Conservation (phyloP, 1,284 basidiomycete genomes). For the Thelephora terrestris region DNA sequence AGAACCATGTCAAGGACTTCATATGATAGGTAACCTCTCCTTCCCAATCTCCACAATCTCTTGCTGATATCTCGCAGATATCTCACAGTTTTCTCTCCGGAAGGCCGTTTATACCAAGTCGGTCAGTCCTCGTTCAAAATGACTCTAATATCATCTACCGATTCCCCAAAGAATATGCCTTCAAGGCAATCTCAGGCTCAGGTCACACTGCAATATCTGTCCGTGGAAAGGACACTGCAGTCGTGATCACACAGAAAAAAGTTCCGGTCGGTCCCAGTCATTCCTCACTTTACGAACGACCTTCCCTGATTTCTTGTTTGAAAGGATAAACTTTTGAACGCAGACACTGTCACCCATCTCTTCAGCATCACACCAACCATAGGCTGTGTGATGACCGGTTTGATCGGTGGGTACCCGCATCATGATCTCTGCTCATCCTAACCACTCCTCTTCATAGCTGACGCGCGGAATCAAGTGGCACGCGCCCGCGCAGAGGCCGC, state of each 20-base stretch:
- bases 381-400: slow-evolving; percentile 95
- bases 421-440: neutral
- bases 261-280: slow-evolving; percentile 65
- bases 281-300: neutral
- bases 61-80: slow-evolving; percentile 37
- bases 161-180: slow-evolving; percentile 78
- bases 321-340: slow-evolving; percentile 96
- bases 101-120: slow-evolving; percentile 94
- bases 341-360: slow-evolving; percentile 90
- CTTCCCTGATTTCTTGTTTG: neutral
- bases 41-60: neutral
- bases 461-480: slow-evolving; percentile 85
- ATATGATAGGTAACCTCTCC: slow-evolving; percentile 51
- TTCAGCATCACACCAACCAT: slow-evolving; percentile 96
- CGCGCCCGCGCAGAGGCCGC: slow-evolving; percentile 89
- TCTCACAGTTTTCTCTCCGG: slow-evolving; percentile 90
- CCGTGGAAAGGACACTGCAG: slow-evolving; percentile 88
- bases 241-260: slow-evolving; percentile 98
- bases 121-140: slow-evolving; percentile 43
- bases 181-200: slow-evolving; percentile 97
- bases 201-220: slow-evolving; percentile 93
- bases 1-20: slow-evolving; percentile 69
- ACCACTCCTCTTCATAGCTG: slow-evolving; percentile 44
- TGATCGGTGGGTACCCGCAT: slow-evolving; percentile 59
- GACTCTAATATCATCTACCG: neutral